Evolutionary conservation across 2,329 filamentous ascomycete genomes (phyloP).

Genomic region (Onygenales sp.): DNA sequence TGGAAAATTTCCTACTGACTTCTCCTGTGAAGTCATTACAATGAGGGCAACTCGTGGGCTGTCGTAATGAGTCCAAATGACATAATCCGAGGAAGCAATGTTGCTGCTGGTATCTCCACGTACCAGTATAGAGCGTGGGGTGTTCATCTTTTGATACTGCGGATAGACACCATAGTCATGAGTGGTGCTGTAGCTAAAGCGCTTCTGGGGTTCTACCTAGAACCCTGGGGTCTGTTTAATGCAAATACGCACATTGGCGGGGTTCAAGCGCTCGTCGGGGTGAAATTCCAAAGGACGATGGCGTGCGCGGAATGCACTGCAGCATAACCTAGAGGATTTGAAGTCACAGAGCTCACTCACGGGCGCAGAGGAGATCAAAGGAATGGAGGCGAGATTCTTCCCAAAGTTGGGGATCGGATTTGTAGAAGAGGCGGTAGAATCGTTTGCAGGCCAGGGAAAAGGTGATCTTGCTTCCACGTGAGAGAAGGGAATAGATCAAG

Average conservation of each 20-base stretch:
- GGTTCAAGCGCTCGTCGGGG: not conserved
- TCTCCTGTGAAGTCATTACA: not conserved
- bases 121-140: too few species aligned
- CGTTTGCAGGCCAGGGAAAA: constrained; percentile 5
- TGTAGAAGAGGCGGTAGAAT: constrained; percentile 4
- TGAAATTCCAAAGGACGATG: constrained; percentile 5
- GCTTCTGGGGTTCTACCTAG: constrained; percentile 5
- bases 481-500: constrained; percentile 5
- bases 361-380: not conserved
- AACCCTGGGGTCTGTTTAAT: constrained; percentile 1
- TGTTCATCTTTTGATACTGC: too few species aligned
- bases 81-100: not conserved
- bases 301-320: constrained; percentile 3
- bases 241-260: constrained; percentile 2
- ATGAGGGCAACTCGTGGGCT: not conserved
- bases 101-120: too few species aligned
- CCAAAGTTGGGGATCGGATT: not conserved
- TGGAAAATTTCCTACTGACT: not conserved
- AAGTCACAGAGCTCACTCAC: constrained; percentile 5
- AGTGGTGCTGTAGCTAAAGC: constrained; percentile 1
- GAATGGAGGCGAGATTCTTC: too few species aligned
- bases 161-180: too few species aligned
- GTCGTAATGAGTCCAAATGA: constrained; percentile 2
- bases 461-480: not conserved
- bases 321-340: constrained; percentile 8